A percentile compares a stretch with the other conserved stretches of the same genome.
phyloP scores from a whole-genome alignment of 2,329 filamentous ascomycete genomes.

The Hypoxylon sp. region DNA sequence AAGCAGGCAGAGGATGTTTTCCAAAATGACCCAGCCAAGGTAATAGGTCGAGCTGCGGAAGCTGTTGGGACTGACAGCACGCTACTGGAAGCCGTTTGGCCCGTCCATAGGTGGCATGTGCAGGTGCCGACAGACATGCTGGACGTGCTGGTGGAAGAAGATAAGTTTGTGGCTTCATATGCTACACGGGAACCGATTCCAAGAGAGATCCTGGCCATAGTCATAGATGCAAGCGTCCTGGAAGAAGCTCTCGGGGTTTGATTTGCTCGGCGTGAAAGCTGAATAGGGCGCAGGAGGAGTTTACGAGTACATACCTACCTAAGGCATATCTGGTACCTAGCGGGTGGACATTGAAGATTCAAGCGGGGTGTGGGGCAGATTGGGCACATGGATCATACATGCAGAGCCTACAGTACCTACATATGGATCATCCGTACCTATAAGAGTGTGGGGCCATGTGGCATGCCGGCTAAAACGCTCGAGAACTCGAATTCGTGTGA shows the following conservation, averaged over 20 bases:
- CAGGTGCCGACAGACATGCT: slow-evolving; percentile 46
- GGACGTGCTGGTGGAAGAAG: slow-evolving; percentile 48
- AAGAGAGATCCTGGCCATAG: slow-evolving; percentile 38
- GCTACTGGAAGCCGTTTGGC: slow-evolving; percentile 46
- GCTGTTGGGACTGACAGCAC: slow-evolving; percentile 45
- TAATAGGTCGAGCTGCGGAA: slow-evolving; percentile 46
- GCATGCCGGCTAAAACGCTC: background rate
- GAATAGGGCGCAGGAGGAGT: background rate
- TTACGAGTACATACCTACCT: too few relatives aligned
- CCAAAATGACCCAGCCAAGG: slow-evolving; percentile 43
- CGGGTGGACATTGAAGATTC: background rate
- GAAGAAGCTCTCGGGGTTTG: slow-evolving; percentile 30
- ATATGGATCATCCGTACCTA: too few relatives aligned
- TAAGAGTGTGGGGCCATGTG: too few relatives aligned
- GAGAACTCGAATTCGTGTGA: background rate
- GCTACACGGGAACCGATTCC: slow-evolving; percentile 31
- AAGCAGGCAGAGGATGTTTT: slow-evolving; percentile 51
- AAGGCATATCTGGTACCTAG: too few relatives aligned
- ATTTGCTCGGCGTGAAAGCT: background rate
- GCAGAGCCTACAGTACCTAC: too few relatives aligned
- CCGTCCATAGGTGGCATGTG: slow-evolving; percentile 50
- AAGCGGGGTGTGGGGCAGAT: too few relatives aligned
- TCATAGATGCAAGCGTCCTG: slow-evolving; percentile 44
- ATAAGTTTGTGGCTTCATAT: slow-evolving; percentile 44
- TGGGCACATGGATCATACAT: too few relatives aligned